These are phyloP conservation scores for Ottelia alismoides DNA, from an alignment of 106 monocot genomes.

Conservation along the genomic window DNA sequence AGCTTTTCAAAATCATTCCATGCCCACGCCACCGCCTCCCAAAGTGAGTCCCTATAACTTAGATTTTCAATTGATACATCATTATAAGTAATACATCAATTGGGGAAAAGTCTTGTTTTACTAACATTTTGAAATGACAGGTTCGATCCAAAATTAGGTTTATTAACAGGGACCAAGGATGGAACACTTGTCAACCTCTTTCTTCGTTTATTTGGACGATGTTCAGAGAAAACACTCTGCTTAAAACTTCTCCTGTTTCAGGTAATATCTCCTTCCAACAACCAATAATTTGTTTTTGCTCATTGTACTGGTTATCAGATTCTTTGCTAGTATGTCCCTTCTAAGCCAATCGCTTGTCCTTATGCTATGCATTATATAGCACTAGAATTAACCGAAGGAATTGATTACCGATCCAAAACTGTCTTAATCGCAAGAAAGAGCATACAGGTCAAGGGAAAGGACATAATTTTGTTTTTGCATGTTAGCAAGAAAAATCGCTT, in stretches of 20 bases:
- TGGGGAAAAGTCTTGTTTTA: background rate
- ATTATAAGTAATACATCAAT: background rate
- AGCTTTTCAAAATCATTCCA: constrained; percentile 30
- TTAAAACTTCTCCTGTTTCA: constrained; percentile 20
- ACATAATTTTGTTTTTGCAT: background rate
- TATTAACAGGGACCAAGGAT: constrained; percentile 26
- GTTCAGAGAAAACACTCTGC: constrained; percentile 20
- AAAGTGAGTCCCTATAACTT: constrained; percentile 3
- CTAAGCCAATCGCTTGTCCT: too few relatives aligned
- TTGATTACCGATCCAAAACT: background rate
- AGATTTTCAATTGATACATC: background rate
- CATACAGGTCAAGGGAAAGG: background rate
- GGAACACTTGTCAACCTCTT: constrained; percentile 24
- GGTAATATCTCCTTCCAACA: constrained; percentile 3
- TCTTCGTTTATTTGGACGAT: constrained; percentile 22
- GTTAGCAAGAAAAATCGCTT: too few relatives aligned
- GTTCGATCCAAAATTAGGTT: constrained; percentile 18
- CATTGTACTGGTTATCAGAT: too few relatives aligned
- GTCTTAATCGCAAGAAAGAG: too few relatives aligned
- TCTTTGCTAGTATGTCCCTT: too few relatives aligned
- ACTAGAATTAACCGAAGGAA: too few relatives aligned
- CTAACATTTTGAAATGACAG: background rate
- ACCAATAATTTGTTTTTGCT: background rate
- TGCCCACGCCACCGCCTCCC: constrained; percentile 25
- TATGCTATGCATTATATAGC: too few relatives aligned